Evolutionary conservation across 306 rosid species (phyloP), one percentile per base, ranked within the genome.

Genomic region (Cicer judaicum): DNA sequence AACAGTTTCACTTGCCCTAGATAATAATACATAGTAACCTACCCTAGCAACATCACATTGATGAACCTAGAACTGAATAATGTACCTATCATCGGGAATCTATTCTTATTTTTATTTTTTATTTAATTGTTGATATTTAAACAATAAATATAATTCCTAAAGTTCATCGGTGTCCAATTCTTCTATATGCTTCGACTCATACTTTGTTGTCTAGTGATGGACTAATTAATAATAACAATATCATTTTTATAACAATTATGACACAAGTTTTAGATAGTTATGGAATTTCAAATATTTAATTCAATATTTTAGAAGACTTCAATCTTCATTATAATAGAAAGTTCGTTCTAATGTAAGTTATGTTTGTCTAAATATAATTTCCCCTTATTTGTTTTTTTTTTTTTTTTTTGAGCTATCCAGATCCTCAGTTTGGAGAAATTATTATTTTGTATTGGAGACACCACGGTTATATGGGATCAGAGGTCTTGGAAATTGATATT

Each of bases 311-410:
- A 21, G 52, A 14, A 39, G 29, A 42, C 12, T 64, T 46, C 41
- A 24, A 67, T 46, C 47, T 62, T 36, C 38, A n/a, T 68, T 68
- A n/a, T n/a, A 12, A 46, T 8, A 40, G 44, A 71, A 71, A 72
- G 29, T 42, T 38, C 1, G 59, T 15, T 12, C 48, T 14, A 13
- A 68, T n/a, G 10, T 6, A 50, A 50, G 56, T 66, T 47, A 10
- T 66, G 1, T 29, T 68, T 29, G 61, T 54, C 34, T n/a, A 29
- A 29, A 29, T 29, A 14, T 46, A 48, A 34, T 18, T 55, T 19
- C 14, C 18, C 14, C 18, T 16, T 16, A 16, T 16, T 16, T 16
- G 18, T 16, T 16, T 13, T 44, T 7, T 71, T 72, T 55, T 44
- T 44, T 56, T 60, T 60, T 63, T 40, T 34, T 1, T 3, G 39